Conservation (phyloP, 257 asterid species). For the Solanum rostratum region DNA sequence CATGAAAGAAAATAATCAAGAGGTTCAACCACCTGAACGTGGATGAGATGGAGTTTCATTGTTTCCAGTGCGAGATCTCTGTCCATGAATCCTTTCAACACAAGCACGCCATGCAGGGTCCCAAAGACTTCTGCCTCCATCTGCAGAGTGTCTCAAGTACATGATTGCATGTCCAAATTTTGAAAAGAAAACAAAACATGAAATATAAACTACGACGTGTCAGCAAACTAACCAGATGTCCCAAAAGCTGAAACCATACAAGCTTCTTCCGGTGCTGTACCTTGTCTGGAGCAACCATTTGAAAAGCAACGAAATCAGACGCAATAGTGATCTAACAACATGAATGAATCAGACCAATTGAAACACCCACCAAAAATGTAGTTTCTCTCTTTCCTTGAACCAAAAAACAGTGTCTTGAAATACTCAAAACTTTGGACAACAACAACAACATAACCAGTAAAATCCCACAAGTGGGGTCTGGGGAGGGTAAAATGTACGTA, state of each 20-base stretch:
- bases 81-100: conserved; percentile 51
- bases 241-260: conserved; percentile 96
- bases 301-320: conserved; percentile 1
- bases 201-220: neutral
- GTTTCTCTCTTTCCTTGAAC: neutral
- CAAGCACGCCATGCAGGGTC: conserved; percentile 86
- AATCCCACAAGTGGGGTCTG: no score
- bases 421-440: neutral
- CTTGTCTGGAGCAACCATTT: conserved; percentile 59
- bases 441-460: neutral
- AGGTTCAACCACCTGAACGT: conserved; percentile 46
- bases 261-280: conserved; percentile 91
- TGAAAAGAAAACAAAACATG: neutral
- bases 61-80: conserved; percentile 34
- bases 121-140: conserved; percentile 79
- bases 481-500: no score
- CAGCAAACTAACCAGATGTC: conserved; percentile 31
- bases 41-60: conserved; percentile 47
- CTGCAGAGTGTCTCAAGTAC: conserved; percentile 18
- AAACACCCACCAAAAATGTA: neutral
- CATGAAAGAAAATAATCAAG: neutral
- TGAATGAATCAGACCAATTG: neutral
- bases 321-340: neutral
- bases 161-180: conserved; percentile 2
- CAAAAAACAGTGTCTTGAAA: neutral